Evolutionary conservation across 805 yeast species (phyloP).

Genomic region (Clavispora asparagi): DNA sequence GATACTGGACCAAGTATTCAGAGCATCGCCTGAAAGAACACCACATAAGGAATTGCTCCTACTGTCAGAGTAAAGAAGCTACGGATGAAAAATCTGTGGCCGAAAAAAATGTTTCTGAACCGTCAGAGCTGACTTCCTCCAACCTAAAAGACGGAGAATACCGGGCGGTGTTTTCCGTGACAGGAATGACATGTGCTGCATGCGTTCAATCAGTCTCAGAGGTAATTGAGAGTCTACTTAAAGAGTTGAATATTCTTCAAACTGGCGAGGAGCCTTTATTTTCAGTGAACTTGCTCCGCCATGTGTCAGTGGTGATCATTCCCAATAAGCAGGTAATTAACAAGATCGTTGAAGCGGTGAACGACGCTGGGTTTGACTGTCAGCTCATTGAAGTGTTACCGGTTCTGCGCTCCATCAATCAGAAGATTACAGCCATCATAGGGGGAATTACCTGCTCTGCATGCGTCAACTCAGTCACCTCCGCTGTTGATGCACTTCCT

Average conservation of each 20-base stretch:
- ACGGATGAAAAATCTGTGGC: constrained; percentile 23
- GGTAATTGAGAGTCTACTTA: constrained; percentile 22
- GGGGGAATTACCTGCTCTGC: constrained; percentile 77
- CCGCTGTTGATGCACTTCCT: constrained; percentile 42
- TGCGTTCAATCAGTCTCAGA: constrained; percentile 29
- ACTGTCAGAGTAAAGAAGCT: constrained; percentile 29
- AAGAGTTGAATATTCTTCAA: background rate
- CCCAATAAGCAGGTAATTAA: constrained; percentile 46
- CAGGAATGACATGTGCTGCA: constrained; percentile 40
- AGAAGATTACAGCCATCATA: constrained; percentile 53
- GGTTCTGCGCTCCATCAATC: constrained; percentile 42
- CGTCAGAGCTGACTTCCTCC: background rate
- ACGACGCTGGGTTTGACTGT: constrained; percentile 39
- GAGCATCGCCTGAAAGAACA: constrained; percentile 15
- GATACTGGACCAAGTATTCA: constrained; percentile 12
- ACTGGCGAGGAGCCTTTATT: constrained; percentile 24
- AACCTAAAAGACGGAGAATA: constrained; percentile 16
- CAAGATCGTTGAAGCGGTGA: constrained; percentile 21
- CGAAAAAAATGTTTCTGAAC: constrained; percentile 9
- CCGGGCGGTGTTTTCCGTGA: constrained; percentile 50
- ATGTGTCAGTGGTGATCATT: constrained; percentile 49
- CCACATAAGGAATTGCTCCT: constrained; percentile 39
- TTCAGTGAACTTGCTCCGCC: constrained; percentile 48
- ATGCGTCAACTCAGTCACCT: constrained; percentile 54
- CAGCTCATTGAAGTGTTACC: constrained; percentile 57